A percentile compares a stretch with the other conserved stretches of the same genome.
Conservation (phyloP, 176 grass and related monocot genomes). For the Musa troglodytarum region DNA sequence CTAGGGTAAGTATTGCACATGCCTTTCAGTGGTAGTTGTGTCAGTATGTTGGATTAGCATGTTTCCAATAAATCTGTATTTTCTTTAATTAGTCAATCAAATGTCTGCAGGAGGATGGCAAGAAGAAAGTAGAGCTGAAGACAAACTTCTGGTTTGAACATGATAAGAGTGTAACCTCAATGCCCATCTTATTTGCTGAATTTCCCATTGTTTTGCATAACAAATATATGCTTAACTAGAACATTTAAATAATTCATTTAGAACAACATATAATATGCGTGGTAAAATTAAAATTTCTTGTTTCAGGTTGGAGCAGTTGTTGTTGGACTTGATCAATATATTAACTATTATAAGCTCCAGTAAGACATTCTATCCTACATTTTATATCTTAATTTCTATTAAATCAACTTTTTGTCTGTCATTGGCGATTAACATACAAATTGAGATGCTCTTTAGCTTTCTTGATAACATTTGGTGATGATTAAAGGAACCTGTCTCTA, state of each 20-base stretch:
- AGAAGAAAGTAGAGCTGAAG: conserved; percentile 64
- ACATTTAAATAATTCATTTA: background rate
- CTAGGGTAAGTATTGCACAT: too few species aligned
- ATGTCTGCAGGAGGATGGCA: conserved; percentile 69
- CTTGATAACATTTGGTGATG: background rate
- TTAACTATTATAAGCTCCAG: conserved; percentile 97
- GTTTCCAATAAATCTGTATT: conserved; percentile 3
- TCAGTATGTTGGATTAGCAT: background rate
- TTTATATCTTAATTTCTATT: conserved; percentile 4
- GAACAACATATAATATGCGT: background rate
- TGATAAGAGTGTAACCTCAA: conserved; percentile 72
- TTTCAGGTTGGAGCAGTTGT: conserved; percentile 85
- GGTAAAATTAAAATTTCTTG: conserved; percentile 19
- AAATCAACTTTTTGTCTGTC: background rate
- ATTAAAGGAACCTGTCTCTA: background rate
- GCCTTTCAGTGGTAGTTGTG: too few species aligned
- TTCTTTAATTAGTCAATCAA: conserved; percentile 6
- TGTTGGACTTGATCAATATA: conserved; percentile 93
- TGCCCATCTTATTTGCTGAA: background rate
- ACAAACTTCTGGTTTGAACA: conserved; percentile 68
- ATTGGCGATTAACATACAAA: background rate
- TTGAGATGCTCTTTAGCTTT: background rate
- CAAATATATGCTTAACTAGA: background rate
- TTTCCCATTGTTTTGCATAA: background rate
- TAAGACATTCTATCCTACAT: conserved; percentile 28